Evolutionary conservation across 305 asterid genomes (phyloP).

Genomic region (Solanum aculeatissimum): DNA sequence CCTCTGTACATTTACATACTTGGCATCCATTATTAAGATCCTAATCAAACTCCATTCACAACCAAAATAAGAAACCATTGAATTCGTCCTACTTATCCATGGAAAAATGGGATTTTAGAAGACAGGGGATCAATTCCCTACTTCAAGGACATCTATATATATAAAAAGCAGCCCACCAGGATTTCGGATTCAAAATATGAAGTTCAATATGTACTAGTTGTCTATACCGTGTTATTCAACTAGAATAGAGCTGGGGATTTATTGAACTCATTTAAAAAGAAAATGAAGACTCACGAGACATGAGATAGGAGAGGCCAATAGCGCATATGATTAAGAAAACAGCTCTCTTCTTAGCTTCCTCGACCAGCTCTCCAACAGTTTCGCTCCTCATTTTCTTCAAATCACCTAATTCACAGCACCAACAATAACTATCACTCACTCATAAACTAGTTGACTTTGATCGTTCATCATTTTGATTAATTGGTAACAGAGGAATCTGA

Average conservation of each 20-base stretch:
- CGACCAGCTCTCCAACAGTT: constrained; percentile 26
- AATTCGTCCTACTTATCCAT: not conserved
- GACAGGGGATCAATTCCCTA: not conserved
- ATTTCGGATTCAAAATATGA: not conserved
- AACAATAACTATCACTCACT: not conserved
- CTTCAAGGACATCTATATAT: not conserved
- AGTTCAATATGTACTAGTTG: not conserved
- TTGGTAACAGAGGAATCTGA: not conserved
- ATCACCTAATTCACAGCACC: not conserved
- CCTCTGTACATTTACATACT: not conserved
- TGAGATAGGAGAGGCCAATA: constrained; percentile 38
- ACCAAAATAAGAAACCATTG: not conserved
- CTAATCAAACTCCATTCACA: not conserved
- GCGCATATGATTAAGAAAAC: constrained; percentile 27
- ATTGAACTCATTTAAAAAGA: not conserved
- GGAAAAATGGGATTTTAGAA: not conserved
- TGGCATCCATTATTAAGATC: not conserved
- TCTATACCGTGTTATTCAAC: not conserved
- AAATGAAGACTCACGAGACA: constrained; percentile 20
- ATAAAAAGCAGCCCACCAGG: not conserved
- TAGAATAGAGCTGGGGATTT: not conserved
- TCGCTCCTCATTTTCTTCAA: constrained; percentile 19
- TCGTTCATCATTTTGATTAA: not conserved
- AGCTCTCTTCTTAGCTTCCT: constrained; percentile 36
- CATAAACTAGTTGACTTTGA: not conserved